phyloP scores from a whole-genome alignment of 371 early-diverging fungal genomes.

The Lichtheimia hyalospora region DNA sequence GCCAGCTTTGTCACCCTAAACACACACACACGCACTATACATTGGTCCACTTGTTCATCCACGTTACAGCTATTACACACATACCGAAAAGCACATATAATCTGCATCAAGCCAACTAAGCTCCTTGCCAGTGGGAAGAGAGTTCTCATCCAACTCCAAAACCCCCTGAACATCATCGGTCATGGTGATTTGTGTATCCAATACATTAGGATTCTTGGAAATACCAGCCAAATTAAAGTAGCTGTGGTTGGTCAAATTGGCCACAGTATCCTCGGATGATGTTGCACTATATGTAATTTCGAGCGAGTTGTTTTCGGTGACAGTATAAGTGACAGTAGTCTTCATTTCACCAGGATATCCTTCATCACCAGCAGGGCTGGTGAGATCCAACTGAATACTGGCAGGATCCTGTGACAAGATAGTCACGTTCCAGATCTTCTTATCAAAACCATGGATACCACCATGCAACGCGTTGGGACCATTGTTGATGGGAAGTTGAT shows the following conservation, averaged over 20 bases:
- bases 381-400: constrained; percentile 42
- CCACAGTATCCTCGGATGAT: constrained; percentile 31
- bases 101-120: constrained; percentile 38
- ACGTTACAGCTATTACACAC: background rate
- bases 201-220: constrained; percentile 34
- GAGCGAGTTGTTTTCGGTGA: constrained; percentile 32
- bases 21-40: background rate
- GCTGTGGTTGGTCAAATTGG: constrained; percentile 43
- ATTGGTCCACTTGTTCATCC: background rate
- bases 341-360: constrained; percentile 45
- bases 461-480: constrained; percentile 47
- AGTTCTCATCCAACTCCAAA: constrained; percentile 52
- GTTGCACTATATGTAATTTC: constrained; percentile 38
- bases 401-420: constrained; percentile 40
- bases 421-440: constrained; percentile 38
- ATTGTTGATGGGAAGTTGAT: constrained; percentile 37
- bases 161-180: constrained; percentile 46
- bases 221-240: constrained; percentile 57
- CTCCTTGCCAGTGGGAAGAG: constrained; percentile 68
- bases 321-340: constrained; percentile 41
- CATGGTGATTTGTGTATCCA: constrained; percentile 55
- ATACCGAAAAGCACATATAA: constrained; percentile 58
- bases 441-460: constrained; percentile 49
- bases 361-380: constrained; percentile 49
- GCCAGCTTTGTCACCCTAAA: constrained; percentile 35